These are phyloP conservation scores for Leccinum angustisporum DNA, from an alignment of 1,284 basidiomycete species.

Conservation along the genomic window DNA sequence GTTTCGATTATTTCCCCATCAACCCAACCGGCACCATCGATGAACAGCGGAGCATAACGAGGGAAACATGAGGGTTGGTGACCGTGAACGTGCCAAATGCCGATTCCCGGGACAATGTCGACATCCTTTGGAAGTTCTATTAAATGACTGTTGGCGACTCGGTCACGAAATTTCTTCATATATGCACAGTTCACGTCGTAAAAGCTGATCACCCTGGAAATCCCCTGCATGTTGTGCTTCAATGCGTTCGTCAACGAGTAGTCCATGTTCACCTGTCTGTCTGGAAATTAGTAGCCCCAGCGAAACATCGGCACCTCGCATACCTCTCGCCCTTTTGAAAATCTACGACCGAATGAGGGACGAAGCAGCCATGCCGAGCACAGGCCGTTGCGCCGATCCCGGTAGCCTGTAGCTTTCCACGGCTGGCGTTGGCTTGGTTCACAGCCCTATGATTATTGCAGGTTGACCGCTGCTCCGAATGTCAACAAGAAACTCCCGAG, in stretches of 20 bases:
- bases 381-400: conserved; percentile 21
- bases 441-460: conserved; percentile 14
- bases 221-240: too few species aligned
- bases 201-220: too few species aligned
- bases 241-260: too few species aligned
- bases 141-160: not conserved
- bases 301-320: not conserved
- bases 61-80: conserved; percentile 11
- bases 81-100: conserved; percentile 14
- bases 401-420: conserved; percentile 7
- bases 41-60: not conserved
- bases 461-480: not conserved
- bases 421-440: not conserved
- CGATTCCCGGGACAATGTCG: conserved; percentile 5
- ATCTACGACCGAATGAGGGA: conserved; percentile 15
- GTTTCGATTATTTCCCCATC: not conserved
- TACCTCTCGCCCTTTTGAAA: conserved; percentile 7
- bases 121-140: not conserved
- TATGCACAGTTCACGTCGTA: too few species aligned
- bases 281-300: not conserved
- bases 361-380: conserved; percentile 19
- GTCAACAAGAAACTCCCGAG: not conserved
- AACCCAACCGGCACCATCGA: not conserved
- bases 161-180: too few species aligned
- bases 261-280: too few species aligned